Percentiles rank a stretch among this genome's conserved stretches.
Evolutionary conservation across 495 filamentous ascomycete genomes (phyloP).

Genomic region (Paragyromitra xinjiangensis): DNA sequence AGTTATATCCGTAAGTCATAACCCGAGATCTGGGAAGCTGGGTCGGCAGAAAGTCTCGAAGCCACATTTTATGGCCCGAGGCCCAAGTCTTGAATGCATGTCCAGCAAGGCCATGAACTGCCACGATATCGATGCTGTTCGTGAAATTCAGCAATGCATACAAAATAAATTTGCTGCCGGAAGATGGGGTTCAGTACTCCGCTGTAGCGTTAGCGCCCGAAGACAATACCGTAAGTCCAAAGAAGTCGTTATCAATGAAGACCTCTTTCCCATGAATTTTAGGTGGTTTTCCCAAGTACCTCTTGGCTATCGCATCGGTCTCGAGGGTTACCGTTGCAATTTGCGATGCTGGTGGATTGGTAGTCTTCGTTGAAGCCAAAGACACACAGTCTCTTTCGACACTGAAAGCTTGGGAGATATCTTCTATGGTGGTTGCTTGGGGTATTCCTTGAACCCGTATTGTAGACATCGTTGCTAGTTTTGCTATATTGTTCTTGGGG

Average conservation of each 20-base stretch:
- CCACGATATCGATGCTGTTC: no score
- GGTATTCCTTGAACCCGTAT: neutral
- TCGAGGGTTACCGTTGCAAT: neutral
- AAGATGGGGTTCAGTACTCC: no score
- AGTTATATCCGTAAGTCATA: slow-evolving; percentile 55
- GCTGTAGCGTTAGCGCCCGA: no score
- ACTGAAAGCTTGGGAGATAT: neutral
- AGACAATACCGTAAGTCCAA: neutral
- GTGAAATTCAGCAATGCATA: no score
- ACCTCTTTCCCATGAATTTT: neutral
- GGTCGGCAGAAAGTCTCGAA: slow-evolving; percentile 10
- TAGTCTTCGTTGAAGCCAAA: neutral
- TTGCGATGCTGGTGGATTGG: neutral
- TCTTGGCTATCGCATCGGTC: neutral
- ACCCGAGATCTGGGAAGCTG: slow-evolving; percentile 46
- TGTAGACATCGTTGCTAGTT: neutral
- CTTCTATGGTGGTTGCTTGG: neutral
- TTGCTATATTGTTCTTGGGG: no score
- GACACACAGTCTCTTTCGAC: neutral
- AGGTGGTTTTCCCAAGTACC: neutral
- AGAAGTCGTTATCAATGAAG: neutral
- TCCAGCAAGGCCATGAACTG: no score
- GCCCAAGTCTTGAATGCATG: no score
- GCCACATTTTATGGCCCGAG: no score
- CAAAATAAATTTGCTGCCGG: no score